Conservation (phyloP, 768 basidiomycete species). For the Paxillus rubicundulus region DNA sequence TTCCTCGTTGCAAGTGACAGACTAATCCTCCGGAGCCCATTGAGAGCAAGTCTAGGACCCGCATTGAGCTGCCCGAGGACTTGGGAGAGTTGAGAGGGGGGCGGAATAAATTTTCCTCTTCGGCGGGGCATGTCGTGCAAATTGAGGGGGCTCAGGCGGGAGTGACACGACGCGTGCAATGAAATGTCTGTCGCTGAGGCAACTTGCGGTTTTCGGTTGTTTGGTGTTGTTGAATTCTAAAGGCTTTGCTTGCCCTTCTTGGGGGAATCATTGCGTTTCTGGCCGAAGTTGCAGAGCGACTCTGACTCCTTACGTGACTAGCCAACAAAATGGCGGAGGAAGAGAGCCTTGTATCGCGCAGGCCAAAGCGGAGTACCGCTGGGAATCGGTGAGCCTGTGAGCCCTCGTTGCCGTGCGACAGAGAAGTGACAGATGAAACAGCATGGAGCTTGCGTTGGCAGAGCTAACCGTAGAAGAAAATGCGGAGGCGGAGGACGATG, state of each 20-base stretch:
- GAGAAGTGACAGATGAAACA: slow-evolving; percentile 25
- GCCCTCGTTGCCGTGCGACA: background rate
- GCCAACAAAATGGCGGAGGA: slow-evolving; percentile 2
- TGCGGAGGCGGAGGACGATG: slow-evolving; percentile 69
- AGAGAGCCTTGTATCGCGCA: slow-evolving; percentile 45
- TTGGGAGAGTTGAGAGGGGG: slow-evolving; percentile 54
- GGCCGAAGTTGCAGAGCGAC: too few species aligned
- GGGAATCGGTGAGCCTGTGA: slow-evolving; percentile 60
- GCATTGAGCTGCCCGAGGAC: slow-evolving; percentile 51
- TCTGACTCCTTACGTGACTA: background rate
- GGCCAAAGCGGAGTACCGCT: slow-evolving; percentile 70
- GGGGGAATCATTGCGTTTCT: background rate
- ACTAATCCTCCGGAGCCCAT: slow-evolving; percentile 48
- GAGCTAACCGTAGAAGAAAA: slow-evolving; percentile 44
- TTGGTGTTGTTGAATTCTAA: slow-evolving; percentile 23
- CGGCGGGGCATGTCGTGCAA: slow-evolving; percentile 22
- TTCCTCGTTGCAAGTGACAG: slow-evolving; percentile 59
- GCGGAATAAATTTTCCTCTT: slow-evolving; percentile 34
- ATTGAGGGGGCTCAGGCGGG: slow-evolving; percentile 1
- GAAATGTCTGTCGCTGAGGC: slow-evolving; percentile 1
- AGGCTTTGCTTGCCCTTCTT: slow-evolving; percentile 12
- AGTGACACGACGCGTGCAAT: background rate
- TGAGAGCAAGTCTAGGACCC: slow-evolving; percentile 49
- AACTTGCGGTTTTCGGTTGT: slow-evolving; percentile 12
- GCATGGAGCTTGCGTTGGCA: slow-evolving; percentile 78